Conservation (phyloP, 2,329 filamentous ascomycete genomes). For the Sordariomycetes sp. region DNA sequence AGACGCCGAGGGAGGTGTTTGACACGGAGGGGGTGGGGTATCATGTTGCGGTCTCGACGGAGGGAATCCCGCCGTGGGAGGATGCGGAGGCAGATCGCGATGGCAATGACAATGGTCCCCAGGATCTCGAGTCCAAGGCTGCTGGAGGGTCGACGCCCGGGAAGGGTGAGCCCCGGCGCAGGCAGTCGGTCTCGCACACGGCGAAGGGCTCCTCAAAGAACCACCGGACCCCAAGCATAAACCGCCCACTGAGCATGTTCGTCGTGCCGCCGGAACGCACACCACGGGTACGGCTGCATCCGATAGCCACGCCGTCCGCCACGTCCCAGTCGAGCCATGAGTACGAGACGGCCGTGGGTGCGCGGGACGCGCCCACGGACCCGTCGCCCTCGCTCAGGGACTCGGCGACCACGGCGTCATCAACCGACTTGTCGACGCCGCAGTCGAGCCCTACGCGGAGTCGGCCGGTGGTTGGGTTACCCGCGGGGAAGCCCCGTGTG, state of each 20-base stretch:
- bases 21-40: conserved; percentile 45
- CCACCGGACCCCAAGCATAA: neutral
- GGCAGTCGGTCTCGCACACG: neutral
- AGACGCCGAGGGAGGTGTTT: conserved; percentile 46
- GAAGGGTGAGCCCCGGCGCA: neutral
- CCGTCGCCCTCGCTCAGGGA: neutral
- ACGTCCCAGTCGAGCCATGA: neutral
- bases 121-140: neutral
- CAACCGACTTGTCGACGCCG: neutral
- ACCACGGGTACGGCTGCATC: neutral
- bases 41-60: conserved; percentile 29
- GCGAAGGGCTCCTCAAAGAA: conserved; percentile 4
- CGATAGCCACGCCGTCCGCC: neutral
- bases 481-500: neutral
- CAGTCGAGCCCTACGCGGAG: neutral
- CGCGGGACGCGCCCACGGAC: neutral
- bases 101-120: neutral
- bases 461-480: neutral
- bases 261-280: neutral
- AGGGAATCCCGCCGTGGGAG: conserved; percentile 31
- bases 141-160: neutral
- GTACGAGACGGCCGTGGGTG: neutral
- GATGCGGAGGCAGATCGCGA: conserved; percentile 3
- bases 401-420: neutral
- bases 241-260: neutral